Base-by-base conservation (phyloP, 257 asterid species). In the Agastache rugosa region DNA sequence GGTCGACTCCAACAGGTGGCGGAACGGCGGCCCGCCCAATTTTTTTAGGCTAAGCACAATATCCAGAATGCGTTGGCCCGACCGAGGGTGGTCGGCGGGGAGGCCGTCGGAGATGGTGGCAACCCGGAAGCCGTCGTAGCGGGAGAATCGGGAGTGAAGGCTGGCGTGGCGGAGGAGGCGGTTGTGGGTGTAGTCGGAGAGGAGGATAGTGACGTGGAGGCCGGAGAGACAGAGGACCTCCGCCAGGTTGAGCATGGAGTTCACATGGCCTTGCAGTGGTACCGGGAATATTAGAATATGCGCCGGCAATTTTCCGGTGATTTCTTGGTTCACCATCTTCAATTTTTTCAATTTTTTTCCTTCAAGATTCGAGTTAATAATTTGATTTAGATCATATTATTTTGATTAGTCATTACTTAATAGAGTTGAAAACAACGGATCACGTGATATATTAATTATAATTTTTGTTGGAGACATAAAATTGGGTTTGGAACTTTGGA, bases 211-310 rank as follows among this genome's bases (percentile, higher is more conserved):
- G 70, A 85, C 77, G 69, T 87, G 77, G 47, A 87, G 6, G 66
- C 78, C 87, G 35, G 87, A 76, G 62, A 85, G 81, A 42, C 82
- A 80, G 62, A 89, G 90, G 48, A 89, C 64, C 80, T 89, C 87
- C 0, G 91, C 91, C 2, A 87, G 81, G 75, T 89, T 85, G 75
- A 89, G 79, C 88, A 81, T 85, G 79, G 86, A 81, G 83, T 87
- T 89, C 0, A 85, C 82, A 2, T 85, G 95, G 35, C 96, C 91
- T 63, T 84, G 96, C 11, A 78, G 67, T 0, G 92, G 96, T 0
- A 79, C 27, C 3, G 96, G 93, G 37, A 83, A 90, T 16, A 90
- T 77, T 61, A 90, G 85, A 23, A 87, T 74, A 39, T 86, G 91
- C 2, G 89, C 76, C 25, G 91, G 85, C 50, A 53, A 63, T 3